Base-by-base conservation (phyloP, 352 stramenopile species). In the Pythium monospermum region DNA sequence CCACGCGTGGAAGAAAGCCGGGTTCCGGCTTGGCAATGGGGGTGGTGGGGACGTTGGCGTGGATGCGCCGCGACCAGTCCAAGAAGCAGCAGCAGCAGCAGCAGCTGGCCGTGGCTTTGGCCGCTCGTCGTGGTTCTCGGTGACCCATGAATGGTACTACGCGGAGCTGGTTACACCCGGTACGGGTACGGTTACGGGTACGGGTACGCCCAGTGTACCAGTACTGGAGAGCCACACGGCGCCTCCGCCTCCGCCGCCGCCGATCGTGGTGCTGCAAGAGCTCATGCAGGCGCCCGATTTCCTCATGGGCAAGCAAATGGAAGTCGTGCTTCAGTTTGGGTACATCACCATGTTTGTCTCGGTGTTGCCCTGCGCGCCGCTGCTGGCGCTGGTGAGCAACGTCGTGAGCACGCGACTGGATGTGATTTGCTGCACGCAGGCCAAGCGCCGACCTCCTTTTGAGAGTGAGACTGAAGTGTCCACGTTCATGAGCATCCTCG, bases 331-430 rank as follows among this genome's bases (percentile, higher is more conserved):
- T n/a, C 77, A 87, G 80, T 96, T 98, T 57, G 91, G 91, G 37
- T 98, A 98, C 64, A 80, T 98, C 35, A 97, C 90, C 28, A 85
- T 98, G 67, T 98, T 98, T 66, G 87, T 95, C 2, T 91, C 81
- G 0, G 94, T 95, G 35, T 87, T 97, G 49, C 91, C 91, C 0
- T 57, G 91, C 15, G 94, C 85, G 19, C 83, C 91, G 16, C 61
- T 97, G 36, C 73, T 97, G 47, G 87, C 87, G 21, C 69, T 95
- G 37, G 37, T 93, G 23, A 88, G 78, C 41, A 96, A 97, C 55
- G 73, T 91, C 1, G 60, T 97, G 49, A 91, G 95, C 45, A 90
- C 87, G 47, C 76, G 90, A 30, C 62, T 94, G 6, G 85, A 96
- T 49, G 83, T 93, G 0, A 63, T 83, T 8, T 92, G 88, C 58